Evolutionary conservation across 192 early-diverging fungal species (phyloP).

Genomic region (Coemansia sp.): DNA sequence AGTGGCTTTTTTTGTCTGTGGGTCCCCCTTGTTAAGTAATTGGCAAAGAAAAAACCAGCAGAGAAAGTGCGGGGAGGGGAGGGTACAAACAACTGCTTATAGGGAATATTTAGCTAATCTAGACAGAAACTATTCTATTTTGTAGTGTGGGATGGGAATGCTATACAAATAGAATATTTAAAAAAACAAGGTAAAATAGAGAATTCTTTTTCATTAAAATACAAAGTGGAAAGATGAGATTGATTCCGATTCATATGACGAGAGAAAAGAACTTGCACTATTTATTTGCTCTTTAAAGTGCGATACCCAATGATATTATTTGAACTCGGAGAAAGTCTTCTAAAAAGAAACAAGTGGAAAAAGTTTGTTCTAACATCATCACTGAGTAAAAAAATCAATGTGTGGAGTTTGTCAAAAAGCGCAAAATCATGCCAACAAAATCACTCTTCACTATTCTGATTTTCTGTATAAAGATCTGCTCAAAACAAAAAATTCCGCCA

Average conservation of each 20-base stretch:
- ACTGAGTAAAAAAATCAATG: not conserved
- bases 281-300: not conserved
- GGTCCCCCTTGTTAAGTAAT: not conserved
- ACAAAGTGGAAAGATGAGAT: not conserved
- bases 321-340: not conserved
- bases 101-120: no score
- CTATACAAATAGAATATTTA: not conserved
- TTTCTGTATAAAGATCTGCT: no score
- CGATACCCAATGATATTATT: constrained; percentile 1
- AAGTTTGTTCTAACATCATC: not conserved
- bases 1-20: not conserved
- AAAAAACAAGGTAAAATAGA: not conserved
- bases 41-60: no score
- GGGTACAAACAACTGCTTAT: no score
- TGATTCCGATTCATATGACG: no score
- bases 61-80: no score
- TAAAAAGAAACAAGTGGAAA: not conserved
- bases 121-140: no score
- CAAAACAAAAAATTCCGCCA: no score
- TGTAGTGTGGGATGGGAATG: no score
- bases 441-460: not conserved
- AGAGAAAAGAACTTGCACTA: not conserved
- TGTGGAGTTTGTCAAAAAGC: no score
- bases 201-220: not conserved
- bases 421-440: no score